Evolutionary conservation across 495 filamentous ascomycete genomes (phyloP).

Genomic region (Tuber calosporum): DNA sequence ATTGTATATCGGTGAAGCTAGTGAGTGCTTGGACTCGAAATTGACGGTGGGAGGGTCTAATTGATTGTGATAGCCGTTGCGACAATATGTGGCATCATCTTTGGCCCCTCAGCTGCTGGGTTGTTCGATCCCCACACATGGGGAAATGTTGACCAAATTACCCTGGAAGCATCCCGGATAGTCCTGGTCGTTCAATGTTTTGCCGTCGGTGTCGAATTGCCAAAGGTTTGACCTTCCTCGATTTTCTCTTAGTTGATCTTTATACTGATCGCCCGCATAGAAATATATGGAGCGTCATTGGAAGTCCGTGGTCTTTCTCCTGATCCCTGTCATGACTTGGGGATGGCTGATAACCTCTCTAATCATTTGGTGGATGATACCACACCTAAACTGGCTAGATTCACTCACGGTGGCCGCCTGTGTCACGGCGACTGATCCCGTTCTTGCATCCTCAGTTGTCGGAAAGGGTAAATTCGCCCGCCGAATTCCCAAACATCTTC

Average conservation of each 20-base stretch:
- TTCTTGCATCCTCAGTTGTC: conserved; percentile 94
- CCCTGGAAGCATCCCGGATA: conserved; percentile 92
- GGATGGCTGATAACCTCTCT: conserved; percentile 92
- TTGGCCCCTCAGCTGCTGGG: conserved; percentile 89
- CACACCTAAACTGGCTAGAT: conserved; percentile 75
- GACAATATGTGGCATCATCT: conserved; percentile 92
- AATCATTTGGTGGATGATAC: conserved; percentile 96
- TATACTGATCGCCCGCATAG: conserved; percentile 22
- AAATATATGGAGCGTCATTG: conserved; percentile 98
- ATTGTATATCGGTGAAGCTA: conserved; percentile 97
- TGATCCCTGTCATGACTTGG: conserved; percentile 94
- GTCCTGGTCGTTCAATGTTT: conserved; percentile 99
- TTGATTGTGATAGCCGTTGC: conserved; percentile 55
- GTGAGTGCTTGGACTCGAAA: conserved; percentile 18
- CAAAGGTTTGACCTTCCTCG: conserved; percentile 51
- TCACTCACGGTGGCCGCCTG: conserved; percentile 81
- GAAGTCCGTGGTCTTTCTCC: conserved; percentile 79
- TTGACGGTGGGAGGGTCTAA: conserved; percentile 6
- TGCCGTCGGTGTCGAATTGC: conserved; percentile 96
- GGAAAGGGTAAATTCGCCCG: conserved; percentile 99
- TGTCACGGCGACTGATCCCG: conserved; percentile 95
- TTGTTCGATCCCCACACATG: conserved; percentile 77
- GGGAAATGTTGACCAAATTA: conserved; percentile 93
- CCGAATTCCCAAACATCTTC: conserved; percentile 90
- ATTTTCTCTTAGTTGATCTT: neutral